Percentiles rank a stretch among this genome's conserved stretches.
phyloP scores from a whole-genome alignment of 306 rosid genomes.

The Trifolium repens region DNA sequence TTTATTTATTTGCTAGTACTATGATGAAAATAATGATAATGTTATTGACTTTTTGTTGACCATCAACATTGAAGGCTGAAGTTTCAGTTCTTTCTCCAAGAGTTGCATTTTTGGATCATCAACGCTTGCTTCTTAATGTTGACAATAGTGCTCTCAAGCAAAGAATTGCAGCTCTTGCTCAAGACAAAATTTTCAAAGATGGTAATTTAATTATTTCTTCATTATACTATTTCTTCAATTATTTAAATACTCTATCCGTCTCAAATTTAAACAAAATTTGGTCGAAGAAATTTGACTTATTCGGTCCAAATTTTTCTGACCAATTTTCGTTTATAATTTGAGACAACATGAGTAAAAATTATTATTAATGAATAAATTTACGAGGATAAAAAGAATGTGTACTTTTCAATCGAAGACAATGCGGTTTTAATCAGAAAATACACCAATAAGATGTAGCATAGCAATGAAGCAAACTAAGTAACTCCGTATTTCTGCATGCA shows the following conservation, averaged over 20 bases:
- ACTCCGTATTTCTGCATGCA: too few relatives aligned
- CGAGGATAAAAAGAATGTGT: conserved; percentile 21
- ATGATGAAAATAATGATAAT: background rate
- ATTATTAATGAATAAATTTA: background rate
- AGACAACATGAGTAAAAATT: background rate
- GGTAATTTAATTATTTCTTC: conserved; percentile 50
- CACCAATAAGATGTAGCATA: background rate
- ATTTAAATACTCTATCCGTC: too few relatives aligned
- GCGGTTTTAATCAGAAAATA: conserved; percentile 22
- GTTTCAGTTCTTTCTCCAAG: conserved; percentile 91
- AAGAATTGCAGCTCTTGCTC: conserved; percentile 98
- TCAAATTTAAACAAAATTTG: too few relatives aligned
- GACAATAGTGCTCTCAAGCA: conserved; percentile 98
- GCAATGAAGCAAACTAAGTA: too few relatives aligned
- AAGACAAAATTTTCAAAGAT: conserved; percentile 95
- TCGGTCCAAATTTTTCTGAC: too few relatives aligned
- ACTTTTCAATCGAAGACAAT: conserved; percentile 10
- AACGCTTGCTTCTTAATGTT: conserved; percentile 91
- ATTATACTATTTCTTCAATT: background rate
- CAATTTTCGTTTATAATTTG: too few relatives aligned
- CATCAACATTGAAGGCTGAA: conserved; percentile 68
- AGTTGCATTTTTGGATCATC: conserved; percentile 95
- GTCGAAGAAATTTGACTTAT: too few relatives aligned
- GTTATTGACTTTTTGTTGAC: conserved; percentile 37
- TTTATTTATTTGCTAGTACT: too few relatives aligned